A percentile compares a stretch with the other conserved stretches of the same genome.
Evolutionary conservation across 2,329 filamentous ascomycete species (phyloP).

Genomic region (Fusarium haematococcum): DNA sequence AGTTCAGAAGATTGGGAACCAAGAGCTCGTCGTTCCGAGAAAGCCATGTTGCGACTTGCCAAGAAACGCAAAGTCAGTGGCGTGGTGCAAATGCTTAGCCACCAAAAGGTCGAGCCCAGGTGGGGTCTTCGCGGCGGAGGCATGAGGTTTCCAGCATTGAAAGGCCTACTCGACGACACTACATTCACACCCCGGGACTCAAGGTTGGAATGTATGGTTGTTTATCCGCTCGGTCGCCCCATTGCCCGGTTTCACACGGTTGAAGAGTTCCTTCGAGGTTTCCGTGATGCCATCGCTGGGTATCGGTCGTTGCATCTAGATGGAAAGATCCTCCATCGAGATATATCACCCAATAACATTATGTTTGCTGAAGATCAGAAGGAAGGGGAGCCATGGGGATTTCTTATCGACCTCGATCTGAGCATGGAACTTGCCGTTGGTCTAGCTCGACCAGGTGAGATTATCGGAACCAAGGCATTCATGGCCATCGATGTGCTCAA

Average conservation of each 20-base stretch:
- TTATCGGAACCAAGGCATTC: constrained; percentile 39
- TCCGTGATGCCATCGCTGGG: constrained; percentile 52
- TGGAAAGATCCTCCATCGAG: constrained; percentile 50
- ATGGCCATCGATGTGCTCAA: constrained; percentile 42
- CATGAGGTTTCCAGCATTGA: no score
- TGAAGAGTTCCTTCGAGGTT: constrained; percentile 48
- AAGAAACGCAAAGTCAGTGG: constrained; percentile 28
- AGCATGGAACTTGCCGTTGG: constrained; percentile 30
- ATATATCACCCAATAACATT: constrained; percentile 54
- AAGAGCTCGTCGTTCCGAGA: constrained; percentile 13
- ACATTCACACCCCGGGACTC: no score
- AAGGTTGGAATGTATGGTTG: background rate
- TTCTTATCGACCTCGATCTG: constrained; percentile 38
- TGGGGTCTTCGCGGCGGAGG: no score
- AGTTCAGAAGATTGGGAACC: no score
- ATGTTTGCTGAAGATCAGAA: constrained; percentile 46
- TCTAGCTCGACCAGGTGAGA: constrained; percentile 27
- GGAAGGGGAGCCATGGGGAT: constrained; percentile 40
- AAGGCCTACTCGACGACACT: no score
- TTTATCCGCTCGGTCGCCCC: constrained; percentile 24
- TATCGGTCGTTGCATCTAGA: constrained; percentile 49
- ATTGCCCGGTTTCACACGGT: constrained; percentile 42
- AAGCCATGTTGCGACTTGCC: constrained; percentile 23
- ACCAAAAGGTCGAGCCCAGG: constrained; percentile 7
- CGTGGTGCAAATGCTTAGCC: constrained; percentile 23